A percentile compares a stretch with the other conserved stretches of the same genome.
Evolutionary conservation across 2,329 filamentous ascomycete species (phyloP).

Genomic region (Balansia obtecta): DNA sequence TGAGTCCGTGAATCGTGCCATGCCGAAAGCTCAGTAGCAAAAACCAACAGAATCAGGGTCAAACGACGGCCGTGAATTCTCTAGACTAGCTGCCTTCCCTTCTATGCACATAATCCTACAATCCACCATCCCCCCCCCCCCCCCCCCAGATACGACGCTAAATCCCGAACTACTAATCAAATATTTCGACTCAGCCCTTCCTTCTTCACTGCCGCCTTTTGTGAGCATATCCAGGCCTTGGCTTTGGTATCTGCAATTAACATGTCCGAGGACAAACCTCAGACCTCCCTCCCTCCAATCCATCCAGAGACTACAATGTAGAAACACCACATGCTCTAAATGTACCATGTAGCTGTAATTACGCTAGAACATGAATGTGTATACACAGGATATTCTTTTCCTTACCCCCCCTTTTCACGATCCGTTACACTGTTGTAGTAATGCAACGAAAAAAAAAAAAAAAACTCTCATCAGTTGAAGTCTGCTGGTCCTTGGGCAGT

Average conservation of each 20-base stretch:
- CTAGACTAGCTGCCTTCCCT: neutral
- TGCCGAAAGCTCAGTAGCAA: too few species aligned
- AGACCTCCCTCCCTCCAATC: neutral
- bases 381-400: neutral
- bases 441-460: too few species aligned
- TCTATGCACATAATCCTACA: conserved; percentile 2
- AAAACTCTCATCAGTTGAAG: conserved; percentile 30
- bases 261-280: neutral
- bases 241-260: neutral
- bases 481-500: conserved; percentile 36
- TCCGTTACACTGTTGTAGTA: neutral
- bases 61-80: neutral
- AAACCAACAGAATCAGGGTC: neutral
- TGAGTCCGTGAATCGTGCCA: too few species aligned
- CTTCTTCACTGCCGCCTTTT: neutral
- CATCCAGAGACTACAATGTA: neutral
- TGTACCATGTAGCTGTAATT: too few species aligned
- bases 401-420: neutral
- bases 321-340: too few species aligned
- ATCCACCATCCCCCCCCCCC: neutral
- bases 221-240: neutral
- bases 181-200: neutral
- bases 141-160: conserved; percentile 1
- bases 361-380: neutral
- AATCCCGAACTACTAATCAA: neutral